Percentiles rank a stretch among this genome's conserved stretches.
phyloP scores from a whole-genome alignment of 1,284 basidiomycete genomes.

The Xanthoconium separans region DNA sequence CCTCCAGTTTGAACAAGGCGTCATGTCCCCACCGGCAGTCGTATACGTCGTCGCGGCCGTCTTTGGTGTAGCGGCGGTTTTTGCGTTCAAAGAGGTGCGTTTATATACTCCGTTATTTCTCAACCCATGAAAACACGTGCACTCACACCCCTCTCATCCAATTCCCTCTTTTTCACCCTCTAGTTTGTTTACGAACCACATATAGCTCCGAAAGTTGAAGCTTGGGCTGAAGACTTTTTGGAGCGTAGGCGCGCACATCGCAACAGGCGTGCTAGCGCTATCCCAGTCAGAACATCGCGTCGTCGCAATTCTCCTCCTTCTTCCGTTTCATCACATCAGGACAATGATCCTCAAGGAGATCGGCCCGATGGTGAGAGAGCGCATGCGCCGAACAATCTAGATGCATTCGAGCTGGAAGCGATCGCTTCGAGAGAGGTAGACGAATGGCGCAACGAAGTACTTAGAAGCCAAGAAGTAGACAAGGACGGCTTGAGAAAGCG shows the following conservation, averaged over 20 bases:
- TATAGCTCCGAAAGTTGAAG: slow-evolving; percentile 52
- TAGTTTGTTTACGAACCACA: slow-evolving; percentile 66
- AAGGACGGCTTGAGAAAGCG: slow-evolving; percentile 14
- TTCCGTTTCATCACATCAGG: slow-evolving; percentile 13
- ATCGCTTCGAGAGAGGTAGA: slow-evolving; percentile 48
- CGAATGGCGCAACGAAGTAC: slow-evolving; percentile 50
- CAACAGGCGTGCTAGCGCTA: slow-evolving; percentile 23
- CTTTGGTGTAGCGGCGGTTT: slow-evolving; percentile 38
- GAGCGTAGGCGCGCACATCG: slow-evolving; percentile 39
- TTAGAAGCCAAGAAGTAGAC: slow-evolving; percentile 27
- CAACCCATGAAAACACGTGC: slow-evolving; percentile 16
- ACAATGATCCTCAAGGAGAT: slow-evolving; percentile 5
- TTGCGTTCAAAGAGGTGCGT: slow-evolving; percentile 46
- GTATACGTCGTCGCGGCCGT: slow-evolving; percentile 42
- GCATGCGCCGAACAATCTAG: slow-evolving; percentile 3
- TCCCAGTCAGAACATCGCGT: slow-evolving; percentile 20
- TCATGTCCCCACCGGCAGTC: slow-evolving; percentile 32
- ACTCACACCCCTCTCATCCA: slow-evolving; percentile 18
- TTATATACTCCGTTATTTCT: neutral
- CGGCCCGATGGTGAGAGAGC: slow-evolving; percentile 9
- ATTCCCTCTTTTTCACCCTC: neutral
- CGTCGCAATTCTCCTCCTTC: slow-evolving; percentile 14
- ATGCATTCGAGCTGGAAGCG: slow-evolving; percentile 48
- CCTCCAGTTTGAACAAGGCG: slow-evolving; percentile 6
- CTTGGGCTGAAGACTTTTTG: slow-evolving; percentile 49